Base-by-base conservation (phyloP, 306 rosid species). In the Castanea crenata region DNA sequence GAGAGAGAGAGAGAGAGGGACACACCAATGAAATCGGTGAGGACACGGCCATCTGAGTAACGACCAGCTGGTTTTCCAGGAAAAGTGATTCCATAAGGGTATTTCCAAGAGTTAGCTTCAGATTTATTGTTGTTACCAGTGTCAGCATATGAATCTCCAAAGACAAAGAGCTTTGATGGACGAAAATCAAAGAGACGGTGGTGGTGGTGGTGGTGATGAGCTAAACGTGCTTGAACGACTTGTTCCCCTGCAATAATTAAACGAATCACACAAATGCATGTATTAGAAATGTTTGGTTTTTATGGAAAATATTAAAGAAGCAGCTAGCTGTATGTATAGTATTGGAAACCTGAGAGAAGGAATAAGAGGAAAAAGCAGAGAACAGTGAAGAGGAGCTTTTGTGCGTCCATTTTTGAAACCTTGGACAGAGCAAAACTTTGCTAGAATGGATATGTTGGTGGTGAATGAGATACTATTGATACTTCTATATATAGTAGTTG, bases 21-120 rank as follows among this genome's bases (percentile, higher is more conserved):
- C 1, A 46, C 76, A 91, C 96, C 93, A 65, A 91, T 0, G 65
- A 81, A 86, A 80, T 91, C 97, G 5, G 97, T 76, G 57, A 91
- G 87, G 29, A 86, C 82, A 5, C 77, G 83, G 46, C 93, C 97
- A 15, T 91, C 86, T 15, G 71, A 78, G 59, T 89, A 91, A 19
- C 97, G 87, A 29, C 93, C 97, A 0, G 84, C 70, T 3, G 97
- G 93, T 31, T 64, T 78, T 0, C 91, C 83, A 0, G 93, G 93
- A 83, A 61, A 91, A 25, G 88, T 86, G 74, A 81, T 54, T 20
- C 97, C 93, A 44, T 23, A 69, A 0, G 97, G 97, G 11, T 32
- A 18, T 44, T 78, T 85, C 74, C 80, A 86, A 0, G 92, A 75
- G 31, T 12, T 41, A 4, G 82, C 49, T 1, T 16, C 4, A n/a